Evolutionary conservation across 192 early-diverging fungal species (phyloP).

Genomic region (Umbelopsis ramanniana): DNA sequence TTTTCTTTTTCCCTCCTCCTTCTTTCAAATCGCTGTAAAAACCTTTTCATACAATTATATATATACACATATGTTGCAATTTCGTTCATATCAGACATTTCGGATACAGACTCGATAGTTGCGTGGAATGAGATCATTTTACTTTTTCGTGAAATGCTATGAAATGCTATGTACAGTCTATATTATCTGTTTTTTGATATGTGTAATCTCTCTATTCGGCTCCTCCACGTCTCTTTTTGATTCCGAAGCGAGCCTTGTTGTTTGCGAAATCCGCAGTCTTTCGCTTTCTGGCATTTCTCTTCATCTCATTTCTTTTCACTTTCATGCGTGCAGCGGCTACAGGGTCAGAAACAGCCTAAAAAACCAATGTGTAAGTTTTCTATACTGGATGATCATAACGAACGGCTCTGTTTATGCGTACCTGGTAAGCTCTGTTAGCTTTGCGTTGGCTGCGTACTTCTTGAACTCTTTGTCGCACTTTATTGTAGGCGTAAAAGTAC

Average conservation of each 20-base stretch:
- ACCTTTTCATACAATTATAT: background rate
- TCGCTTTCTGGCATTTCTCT: constrained; percentile 66
- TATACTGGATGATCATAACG: constrained; percentile 23
- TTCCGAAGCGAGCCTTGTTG: constrained; percentile 54
- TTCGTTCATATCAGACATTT: background rate
- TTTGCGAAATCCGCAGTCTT: constrained; percentile 67
- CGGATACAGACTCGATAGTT: background rate
- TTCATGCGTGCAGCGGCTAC: constrained; percentile 72
- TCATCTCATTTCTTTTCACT: constrained; percentile 74
- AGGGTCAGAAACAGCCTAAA: constrained; percentile 72
- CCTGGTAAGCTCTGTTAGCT: constrained; percentile 60
- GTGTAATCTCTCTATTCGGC: background rate
- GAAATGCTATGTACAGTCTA: constrained; percentile 20
- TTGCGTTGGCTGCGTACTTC: constrained; percentile 67
- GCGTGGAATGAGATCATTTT: background rate
- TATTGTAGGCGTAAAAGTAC: constrained; percentile 71
- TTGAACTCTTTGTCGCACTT: constrained; percentile 66
- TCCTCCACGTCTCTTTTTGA: constrained; percentile 43
- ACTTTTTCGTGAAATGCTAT: background rate
- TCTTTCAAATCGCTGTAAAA: background rate
- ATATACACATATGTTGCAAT: background rate
- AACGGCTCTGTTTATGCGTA: constrained; percentile 33
- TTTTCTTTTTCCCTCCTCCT: too few species aligned
- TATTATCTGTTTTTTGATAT: background rate
- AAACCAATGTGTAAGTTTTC: constrained; percentile 14